Base-by-base conservation (phyloP, 1,139 yeast species). In the Spathaspora sp. region DNA sequence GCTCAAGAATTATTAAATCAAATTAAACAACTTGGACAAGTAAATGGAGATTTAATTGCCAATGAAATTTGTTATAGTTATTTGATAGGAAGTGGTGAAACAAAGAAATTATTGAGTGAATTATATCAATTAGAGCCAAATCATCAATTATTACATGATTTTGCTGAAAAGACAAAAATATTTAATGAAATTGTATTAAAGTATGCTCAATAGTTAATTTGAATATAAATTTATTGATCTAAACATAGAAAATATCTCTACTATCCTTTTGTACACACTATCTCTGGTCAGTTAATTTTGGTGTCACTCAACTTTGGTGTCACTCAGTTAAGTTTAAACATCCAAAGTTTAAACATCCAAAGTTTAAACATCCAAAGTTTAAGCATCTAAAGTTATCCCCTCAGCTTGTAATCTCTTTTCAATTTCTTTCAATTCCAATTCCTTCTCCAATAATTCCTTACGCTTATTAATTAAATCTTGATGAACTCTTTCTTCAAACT, bases 401-500 rank as follows among this genome's bases (percentile, higher is more conserved):
- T 82, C 89, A 38, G 75, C 78, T 51, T 83, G 79, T 55, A 87
- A 74, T 56, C 93, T 74, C 58, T 82, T 85, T 62, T 89, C 96
- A 56, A 89, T 85, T 51, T 86, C 91, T 57, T 81, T 81, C 60
- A 93, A 78, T 63, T 93, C 98, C 56, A 84, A 82, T 67, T 93
- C 99, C 61, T 97, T 82, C 47, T 89, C 90, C 58, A 86, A 76
- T 53, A 93, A 78, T 65, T 89, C 96, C 58, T 85, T 83, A 56
- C 95, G 80, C 76, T 90, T 90, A 61, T 82, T 81, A 58, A 87
- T 76, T 65, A 93, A 78, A 64, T 91, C 98, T 60, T 86, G 87
- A 65, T 89, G 97, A 20, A 93, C 97, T 56, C 96, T 78, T 62
- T 85, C 89, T 66, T 86, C 95, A 60, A 85, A 86, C 45, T 87